Percentiles rank a stretch among this genome's conserved stretches.
phyloP scores from a whole-genome alignment of 495 filamentous ascomycete species.

The Astrocystis sublimbata region DNA sequence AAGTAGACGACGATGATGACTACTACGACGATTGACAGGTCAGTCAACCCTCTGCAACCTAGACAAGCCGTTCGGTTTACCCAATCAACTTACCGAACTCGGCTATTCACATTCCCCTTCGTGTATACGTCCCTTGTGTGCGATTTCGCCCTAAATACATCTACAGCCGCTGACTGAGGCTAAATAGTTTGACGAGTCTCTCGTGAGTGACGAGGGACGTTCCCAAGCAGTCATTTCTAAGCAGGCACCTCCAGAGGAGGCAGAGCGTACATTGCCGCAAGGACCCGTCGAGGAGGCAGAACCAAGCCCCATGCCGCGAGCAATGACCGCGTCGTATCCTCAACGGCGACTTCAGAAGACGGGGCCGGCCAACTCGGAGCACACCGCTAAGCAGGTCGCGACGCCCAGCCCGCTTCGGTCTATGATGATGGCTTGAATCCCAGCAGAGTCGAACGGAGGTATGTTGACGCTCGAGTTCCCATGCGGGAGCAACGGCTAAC shows the following conservation, averaged over 20 bases:
- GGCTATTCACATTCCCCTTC: not conserved
- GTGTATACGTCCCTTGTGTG: not conserved
- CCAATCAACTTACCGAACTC: not conserved
- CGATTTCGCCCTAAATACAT: not conserved
- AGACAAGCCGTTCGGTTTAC: constrained; percentile 11
- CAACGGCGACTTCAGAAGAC: constrained; percentile 35
- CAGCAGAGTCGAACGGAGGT: constrained; percentile 28
- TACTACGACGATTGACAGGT: constrained; percentile 83
- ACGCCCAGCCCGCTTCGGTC: constrained; percentile 61
- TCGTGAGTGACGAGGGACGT: constrained; percentile 86
- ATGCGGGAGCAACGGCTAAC: constrained; percentile 24
- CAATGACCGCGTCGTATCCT: constrained; percentile 32
- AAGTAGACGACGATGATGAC: constrained; percentile 94
- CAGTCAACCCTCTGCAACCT: constrained; percentile 18
- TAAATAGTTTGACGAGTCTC: constrained; percentile 85
- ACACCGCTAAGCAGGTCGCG: constrained; percentile 42
- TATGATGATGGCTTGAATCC: constrained; percentile 60
- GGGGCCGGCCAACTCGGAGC: constrained; percentile 42
- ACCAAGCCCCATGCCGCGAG: constrained; percentile 41
- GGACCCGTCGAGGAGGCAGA: constrained; percentile 40
- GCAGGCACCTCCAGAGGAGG: constrained; percentile 41
- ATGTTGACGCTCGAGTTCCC: constrained; percentile 2
- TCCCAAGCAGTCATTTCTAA: constrained; percentile 68
- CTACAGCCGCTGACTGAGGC: constrained; percentile 25
- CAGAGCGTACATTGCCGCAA: constrained; percentile 40